Conservation (phyloP, 352 stramenopile species). For the Pythium rishiriense region DNA sequence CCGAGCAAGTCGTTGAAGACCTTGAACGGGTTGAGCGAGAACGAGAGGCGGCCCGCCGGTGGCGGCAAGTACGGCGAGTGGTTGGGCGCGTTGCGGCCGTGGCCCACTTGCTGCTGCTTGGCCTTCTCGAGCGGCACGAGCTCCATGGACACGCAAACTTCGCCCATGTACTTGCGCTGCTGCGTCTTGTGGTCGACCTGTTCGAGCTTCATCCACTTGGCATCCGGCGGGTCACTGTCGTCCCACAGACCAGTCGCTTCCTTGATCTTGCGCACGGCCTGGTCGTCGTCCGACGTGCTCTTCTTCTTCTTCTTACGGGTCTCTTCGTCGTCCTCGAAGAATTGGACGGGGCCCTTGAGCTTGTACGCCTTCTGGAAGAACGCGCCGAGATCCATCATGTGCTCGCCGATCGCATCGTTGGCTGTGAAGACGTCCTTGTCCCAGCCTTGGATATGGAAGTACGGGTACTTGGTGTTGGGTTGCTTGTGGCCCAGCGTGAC, state of each 20-base stretch:
- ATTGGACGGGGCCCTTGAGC: slow-evolving; percentile 66
- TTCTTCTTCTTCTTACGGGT: slow-evolving; percentile 81
- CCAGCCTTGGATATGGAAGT: slow-evolving; percentile 94
- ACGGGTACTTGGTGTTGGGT: slow-evolving; percentile 89
- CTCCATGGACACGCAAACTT: slow-evolving; percentile 87
- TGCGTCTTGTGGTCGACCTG: slow-evolving; percentile 81
- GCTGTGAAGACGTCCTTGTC: slow-evolving; percentile 93
- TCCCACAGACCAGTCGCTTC: slow-evolving; percentile 86
- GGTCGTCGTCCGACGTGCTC: slow-evolving; percentile 67
- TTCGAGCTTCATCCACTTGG: slow-evolving; percentile 85
- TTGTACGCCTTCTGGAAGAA: slow-evolving; percentile 85
- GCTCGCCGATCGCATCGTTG: slow-evolving; percentile 91
- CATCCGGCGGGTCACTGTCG: slow-evolving; percentile 72
- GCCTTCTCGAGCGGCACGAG: slow-evolving; percentile 87
- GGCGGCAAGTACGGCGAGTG: slow-evolving; percentile 91
- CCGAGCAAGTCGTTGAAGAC: slow-evolving; percentile 87
- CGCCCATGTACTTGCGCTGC: slow-evolving; percentile 81
- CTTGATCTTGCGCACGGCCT: slow-evolving; percentile 80
- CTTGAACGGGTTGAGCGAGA: slow-evolving; percentile 91
- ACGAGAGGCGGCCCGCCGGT: slow-evolving; percentile 88
- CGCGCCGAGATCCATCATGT: slow-evolving; percentile 71
- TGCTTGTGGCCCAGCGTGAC: slow-evolving; percentile 87
- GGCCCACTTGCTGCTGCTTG: slow-evolving; percentile 73
- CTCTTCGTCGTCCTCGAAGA: slow-evolving; percentile 84
- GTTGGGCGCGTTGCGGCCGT: slow-evolving; percentile 90